These are phyloP conservation scores for Fonsecaea multimorphosa DNA, from an alignment of 2,329 filamentous ascomycete genomes.

Conservation along the genomic window DNA sequence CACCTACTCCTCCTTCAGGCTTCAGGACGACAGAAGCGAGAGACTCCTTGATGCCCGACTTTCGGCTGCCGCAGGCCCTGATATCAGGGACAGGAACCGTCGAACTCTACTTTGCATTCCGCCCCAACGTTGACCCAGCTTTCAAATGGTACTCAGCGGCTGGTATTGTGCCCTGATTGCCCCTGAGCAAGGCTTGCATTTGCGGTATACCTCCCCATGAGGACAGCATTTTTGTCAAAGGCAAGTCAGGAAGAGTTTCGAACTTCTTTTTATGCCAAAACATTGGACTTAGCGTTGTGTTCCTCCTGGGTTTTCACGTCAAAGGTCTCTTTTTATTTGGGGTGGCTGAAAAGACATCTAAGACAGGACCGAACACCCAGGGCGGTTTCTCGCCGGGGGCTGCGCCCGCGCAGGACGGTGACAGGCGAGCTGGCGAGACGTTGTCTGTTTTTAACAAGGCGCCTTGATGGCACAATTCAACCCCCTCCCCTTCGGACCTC, in stretches of 20 bases:
- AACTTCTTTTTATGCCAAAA: not conserved
- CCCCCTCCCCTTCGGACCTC: no score
- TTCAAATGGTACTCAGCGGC: not conserved
- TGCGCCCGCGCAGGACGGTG: not conserved
- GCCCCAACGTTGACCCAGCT: not conserved
- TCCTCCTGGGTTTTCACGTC: not conserved
- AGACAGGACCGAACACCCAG: not conserved
- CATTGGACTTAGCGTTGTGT: not conserved
- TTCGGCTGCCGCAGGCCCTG: not conserved
- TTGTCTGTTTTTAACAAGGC: not conserved
- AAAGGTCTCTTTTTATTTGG: not conserved
- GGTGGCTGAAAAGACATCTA: not conserved
- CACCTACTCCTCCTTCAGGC: not conserved
- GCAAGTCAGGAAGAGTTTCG: not conserved
- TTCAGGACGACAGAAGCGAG: not conserved
- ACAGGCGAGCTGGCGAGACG: not conserved
- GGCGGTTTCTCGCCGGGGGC: constrained; percentile 1
- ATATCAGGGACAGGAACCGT: not conserved
- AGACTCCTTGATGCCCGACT: constrained; percentile 2
- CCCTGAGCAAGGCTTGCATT: not conserved
- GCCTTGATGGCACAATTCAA: not conserved
- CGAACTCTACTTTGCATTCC: not conserved
- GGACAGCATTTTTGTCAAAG: not conserved
- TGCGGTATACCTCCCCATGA: no score
- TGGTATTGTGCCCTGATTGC: not conserved